Evolutionary conservation across 2,329 filamentous ascomycete species (phyloP).

Genomic region (Exophiala sp.): DNA sequence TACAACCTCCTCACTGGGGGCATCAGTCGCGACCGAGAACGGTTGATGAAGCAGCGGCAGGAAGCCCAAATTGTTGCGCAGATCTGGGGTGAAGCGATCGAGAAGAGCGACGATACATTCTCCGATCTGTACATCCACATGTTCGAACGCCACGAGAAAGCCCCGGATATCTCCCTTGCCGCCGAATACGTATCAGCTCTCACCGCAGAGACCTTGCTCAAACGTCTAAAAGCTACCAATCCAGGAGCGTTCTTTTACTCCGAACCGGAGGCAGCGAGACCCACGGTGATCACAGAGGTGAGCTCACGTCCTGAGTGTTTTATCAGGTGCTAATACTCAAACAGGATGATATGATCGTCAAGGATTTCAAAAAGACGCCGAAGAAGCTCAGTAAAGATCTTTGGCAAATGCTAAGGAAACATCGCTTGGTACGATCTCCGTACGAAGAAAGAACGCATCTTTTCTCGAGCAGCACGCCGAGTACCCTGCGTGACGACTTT

Average conservation of each 20-base stretch:
- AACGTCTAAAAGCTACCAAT: background rate
- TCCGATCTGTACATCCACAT: conserved; percentile 25
- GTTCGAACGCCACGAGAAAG: conserved; percentile 19
- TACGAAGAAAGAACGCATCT: conserved; percentile 13
- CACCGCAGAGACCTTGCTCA: conserved; percentile 23
- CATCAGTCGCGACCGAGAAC: conserved; percentile 14
- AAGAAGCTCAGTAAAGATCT: conserved; percentile 3
- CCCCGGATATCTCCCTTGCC: conserved; percentile 20
- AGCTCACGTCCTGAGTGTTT: background rate
- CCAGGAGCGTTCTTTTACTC: conserved; percentile 10
- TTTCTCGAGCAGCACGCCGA: conserved; percentile 11
- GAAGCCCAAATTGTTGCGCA: conserved; percentile 4
- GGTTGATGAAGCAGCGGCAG: conserved; percentile 6
- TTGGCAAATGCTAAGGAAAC: conserved; percentile 7
- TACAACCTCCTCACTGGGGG: conserved; percentile 12
- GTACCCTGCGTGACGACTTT: background rate
- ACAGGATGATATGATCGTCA: background rate
- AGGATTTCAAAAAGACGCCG: conserved; percentile 6
- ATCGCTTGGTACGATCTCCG: conserved; percentile 7
- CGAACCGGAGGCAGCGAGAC: background rate
- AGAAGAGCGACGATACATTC: background rate
- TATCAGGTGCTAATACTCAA: background rate
- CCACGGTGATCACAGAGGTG: background rate
- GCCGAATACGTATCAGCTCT: conserved; percentile 11
- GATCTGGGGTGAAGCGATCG: conserved; percentile 16